Evolutionary conservation across 345 rosid species (phyloP).

Genomic region (Sonneratia caseolaris): DNA sequence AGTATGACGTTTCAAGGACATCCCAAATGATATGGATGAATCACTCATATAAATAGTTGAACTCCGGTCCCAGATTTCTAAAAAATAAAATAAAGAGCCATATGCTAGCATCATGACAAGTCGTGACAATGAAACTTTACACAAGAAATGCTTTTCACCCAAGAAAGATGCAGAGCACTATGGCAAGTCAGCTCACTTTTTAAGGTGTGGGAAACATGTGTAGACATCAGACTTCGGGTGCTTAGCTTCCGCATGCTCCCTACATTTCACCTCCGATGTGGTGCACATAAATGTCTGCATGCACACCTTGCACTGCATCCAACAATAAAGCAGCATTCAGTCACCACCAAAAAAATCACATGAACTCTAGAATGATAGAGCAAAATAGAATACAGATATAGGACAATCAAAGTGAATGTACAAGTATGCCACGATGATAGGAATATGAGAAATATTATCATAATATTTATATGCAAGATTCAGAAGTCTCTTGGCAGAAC

Average conservation of each 20-base stretch:
- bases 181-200: slow-evolving; percentile 16
- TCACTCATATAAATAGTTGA: too few relatives aligned
- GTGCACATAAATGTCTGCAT: slow-evolving; percentile 67
- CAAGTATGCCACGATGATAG: too few relatives aligned
- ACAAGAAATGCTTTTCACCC: neutral
- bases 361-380: too few relatives aligned
- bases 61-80: too few relatives aligned
- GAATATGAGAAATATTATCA: too few relatives aligned
- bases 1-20: neutral
- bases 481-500: too few relatives aligned
- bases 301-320: slow-evolving; percentile 53
- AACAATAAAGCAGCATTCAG: neutral
- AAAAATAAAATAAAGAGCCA: neutral
- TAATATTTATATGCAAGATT: too few relatives aligned
- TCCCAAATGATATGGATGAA: neutral
- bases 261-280: slow-evolving; percentile 56
- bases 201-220: slow-evolving; percentile 40
- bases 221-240: slow-evolving; percentile 37
- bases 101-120: neutral
- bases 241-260: slow-evolving; percentile 59
- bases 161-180: neutral
- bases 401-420: too few relatives aligned
- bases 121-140: neutral
- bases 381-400: too few relatives aligned
- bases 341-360: neutral